Percentiles rank a stretch among this genome's conserved stretches.
Conservation (phyloP, 495 filamentous ascomycete genomes). For the Xylaria telfairii region DNA sequence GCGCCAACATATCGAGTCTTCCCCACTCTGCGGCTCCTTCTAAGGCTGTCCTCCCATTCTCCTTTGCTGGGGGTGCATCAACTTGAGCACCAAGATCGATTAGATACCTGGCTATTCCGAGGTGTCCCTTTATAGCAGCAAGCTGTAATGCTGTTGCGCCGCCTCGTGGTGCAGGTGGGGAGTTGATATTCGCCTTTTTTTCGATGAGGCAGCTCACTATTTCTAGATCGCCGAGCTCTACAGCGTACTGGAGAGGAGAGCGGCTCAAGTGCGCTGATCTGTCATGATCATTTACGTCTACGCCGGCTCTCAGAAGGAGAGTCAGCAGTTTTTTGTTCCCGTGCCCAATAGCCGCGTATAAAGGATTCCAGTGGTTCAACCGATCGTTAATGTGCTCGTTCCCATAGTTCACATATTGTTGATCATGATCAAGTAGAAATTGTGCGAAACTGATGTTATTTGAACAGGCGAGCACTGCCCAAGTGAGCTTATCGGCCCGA, state of each 20-base stretch:
- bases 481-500: not conserved
- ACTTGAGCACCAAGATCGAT: conserved; percentile 16
- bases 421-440: not conserved
- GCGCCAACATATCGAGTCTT: not conserved
- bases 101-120: conserved; percentile 22
- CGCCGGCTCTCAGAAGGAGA: not conserved
- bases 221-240: not conserved
- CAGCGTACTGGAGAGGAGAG: not conserved
- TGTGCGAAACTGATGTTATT: not conserved
- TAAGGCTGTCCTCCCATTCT: not conserved
- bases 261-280: not conserved
- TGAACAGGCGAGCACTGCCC: not conserved
- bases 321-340: not conserved
- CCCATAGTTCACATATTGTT: not conserved
- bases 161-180: not conserved
- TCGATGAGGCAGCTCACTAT: not conserved
- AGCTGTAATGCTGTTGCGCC: conserved; percentile 28
- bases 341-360: not conserved
- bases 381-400: no score
- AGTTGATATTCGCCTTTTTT: conserved; percentile 23
- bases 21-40: conserved; percentile 14
- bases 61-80: not conserved
- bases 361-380: no score
- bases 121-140: conserved; percentile 24
- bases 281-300: not conserved